Evolutionary conservation across 2,329 filamentous ascomycete species (phyloP).

Genomic region (Onygenales sp.): DNA sequence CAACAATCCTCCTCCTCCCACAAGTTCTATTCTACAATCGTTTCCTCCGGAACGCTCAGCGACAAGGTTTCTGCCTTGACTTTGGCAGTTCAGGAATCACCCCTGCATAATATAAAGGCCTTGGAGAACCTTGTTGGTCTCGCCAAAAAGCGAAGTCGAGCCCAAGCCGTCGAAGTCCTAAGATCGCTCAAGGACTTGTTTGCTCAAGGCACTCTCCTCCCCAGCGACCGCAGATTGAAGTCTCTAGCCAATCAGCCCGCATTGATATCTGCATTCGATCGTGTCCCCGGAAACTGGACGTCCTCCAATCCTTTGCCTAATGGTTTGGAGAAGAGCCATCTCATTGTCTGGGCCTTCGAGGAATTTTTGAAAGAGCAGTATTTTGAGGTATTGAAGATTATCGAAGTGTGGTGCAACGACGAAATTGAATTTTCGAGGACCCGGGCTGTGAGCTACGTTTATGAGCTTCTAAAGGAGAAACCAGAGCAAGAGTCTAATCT

Average conservation of each 20-base stretch:
- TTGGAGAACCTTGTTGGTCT: conserved; percentile 74
- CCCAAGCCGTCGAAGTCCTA: conserved; percentile 85
- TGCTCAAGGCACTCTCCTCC: conserved; percentile 77
- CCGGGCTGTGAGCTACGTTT: conserved; percentile 82
- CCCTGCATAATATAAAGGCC: conserved; percentile 81
- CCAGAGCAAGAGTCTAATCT: conserved; percentile 96
- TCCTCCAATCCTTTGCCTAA: conserved; percentile 62
- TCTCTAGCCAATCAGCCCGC: conserved; percentile 72
- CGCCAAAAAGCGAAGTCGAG: conserved; percentile 87
- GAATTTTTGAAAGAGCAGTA: conserved; percentile 92
- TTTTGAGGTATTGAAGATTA: conserved; percentile 82
- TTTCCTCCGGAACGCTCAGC: conserved; percentile 89
- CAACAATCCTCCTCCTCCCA: conserved; percentile 68
- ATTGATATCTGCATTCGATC: conserved; percentile 61
- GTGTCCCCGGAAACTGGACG: conserved; percentile 55
- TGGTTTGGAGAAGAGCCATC: conserved; percentile 62
- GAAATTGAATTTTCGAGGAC: conserved; percentile 90
- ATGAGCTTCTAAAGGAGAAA: conserved; percentile 84
- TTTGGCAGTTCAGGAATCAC: conserved; percentile 89
- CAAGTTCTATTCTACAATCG: conserved; percentile 94
- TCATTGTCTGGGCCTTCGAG: conserved; percentile 85
- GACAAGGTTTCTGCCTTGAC: conserved; percentile 96
- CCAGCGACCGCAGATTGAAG: conserved; percentile 69
- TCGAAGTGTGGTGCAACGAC: conserved; percentile 89
- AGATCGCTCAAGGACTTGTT: conserved; percentile 90